These are phyloP conservation scores for Recurvomyces mirabilis DNA, from an alignment of 495 filamentous ascomycete genomes.

Conservation along the genomic window DNA sequence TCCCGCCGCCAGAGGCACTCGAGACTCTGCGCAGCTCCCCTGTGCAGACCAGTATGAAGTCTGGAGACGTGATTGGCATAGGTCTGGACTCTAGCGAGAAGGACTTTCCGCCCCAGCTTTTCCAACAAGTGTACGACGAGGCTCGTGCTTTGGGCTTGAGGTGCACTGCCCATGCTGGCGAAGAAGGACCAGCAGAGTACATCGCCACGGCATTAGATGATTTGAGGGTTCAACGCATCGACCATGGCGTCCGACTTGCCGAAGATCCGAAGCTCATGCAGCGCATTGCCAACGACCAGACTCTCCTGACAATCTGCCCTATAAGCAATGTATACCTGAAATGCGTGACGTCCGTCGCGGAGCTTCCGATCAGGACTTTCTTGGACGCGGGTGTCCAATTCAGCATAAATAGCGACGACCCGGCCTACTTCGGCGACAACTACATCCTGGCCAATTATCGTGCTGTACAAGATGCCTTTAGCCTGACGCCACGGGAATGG, in stretches of 20 bases:
- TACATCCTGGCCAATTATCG: conserved; percentile 70
- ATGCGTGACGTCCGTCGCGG: conserved; percentile 43
- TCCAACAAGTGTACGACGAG: conserved; percentile 44
- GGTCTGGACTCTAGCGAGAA: conserved; percentile 59
- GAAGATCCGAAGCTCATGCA: conserved; percentile 50
- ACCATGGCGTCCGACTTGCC: conserved; percentile 58
- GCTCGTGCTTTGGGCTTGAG: conserved; percentile 42
- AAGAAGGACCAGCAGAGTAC: conserved; percentile 60
- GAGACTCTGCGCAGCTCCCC: conserved; percentile 39
- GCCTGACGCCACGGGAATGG: conserved; percentile 53
- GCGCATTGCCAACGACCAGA: conserved; percentile 42
- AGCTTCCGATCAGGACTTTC: conserved; percentile 55
- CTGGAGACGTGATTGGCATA: conserved; percentile 47
- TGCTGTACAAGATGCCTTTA: conserved; percentile 61
- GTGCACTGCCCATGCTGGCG: conserved; percentile 61
- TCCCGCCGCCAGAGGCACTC: conserved; percentile 45
- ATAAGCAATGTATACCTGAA: conserved; percentile 58
- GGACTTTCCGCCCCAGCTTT: conserved; percentile 52
- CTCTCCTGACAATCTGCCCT: conserved; percentile 59
- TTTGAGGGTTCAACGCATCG: conserved; percentile 50
- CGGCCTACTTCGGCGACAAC: conserved; percentile 63
- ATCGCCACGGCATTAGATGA: conserved; percentile 51
- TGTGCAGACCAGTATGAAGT: conserved; percentile 39
- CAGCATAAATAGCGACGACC: conserved; percentile 47
- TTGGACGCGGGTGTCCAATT: conserved; percentile 46